Evolutionary conservation across 192 early-diverging fungal species (phyloP), one percentile per base, ranked within the genome.

Genomic region (Coemansia sp.): DNA sequence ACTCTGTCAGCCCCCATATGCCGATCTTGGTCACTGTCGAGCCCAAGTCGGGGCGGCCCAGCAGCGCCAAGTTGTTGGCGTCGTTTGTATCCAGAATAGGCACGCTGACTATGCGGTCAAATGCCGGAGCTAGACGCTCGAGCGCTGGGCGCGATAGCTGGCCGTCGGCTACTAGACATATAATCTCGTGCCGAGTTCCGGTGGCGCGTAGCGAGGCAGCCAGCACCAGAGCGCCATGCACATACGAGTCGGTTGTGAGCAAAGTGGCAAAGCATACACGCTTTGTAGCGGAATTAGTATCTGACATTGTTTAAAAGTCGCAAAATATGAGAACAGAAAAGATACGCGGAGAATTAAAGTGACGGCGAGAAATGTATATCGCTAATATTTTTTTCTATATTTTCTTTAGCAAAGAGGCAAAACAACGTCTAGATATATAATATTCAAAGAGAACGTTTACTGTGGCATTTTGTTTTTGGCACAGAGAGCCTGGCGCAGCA

Each of bases 1-100:
- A 94, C 22, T 86, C 83, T 1, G 88, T 87, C 31, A 93, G 87
- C n/a, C 87, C 75, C 84, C 92, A 96, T 4, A 92, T 86, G 41
- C 94, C 90, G 38, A 96, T 85, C 77, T 98, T 98, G 51, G 94
- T 95, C 42, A 90, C 89, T 0, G 96, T 96, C 32, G 91, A 82
- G 64, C 92, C 92, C 1, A 98, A 89, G 53, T 98, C 96, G 2
- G 91, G 90, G 6, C 96, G 84, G 36, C 94, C 95, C 13, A 98
- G 87, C 20, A 98, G 62, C 44, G 71, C 69, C 44, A 83, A 46
- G 41, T 72, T 74, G 36, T 34, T 72, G 0, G 46, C 44, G 36
- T 91, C 86, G 22, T 67, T 63, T 9, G 91, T 90, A 40, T 86
- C 74, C n/a, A 95, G 71, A 34, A 87, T 74, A 6, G 87, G 86